Percentiles rank a stretch among this genome's conserved stretches.
These are phyloP conservation scores for Hanseniaspora nectarophila DNA, from an alignment of 805 yeast species.

Conservation along the genomic window DNA sequence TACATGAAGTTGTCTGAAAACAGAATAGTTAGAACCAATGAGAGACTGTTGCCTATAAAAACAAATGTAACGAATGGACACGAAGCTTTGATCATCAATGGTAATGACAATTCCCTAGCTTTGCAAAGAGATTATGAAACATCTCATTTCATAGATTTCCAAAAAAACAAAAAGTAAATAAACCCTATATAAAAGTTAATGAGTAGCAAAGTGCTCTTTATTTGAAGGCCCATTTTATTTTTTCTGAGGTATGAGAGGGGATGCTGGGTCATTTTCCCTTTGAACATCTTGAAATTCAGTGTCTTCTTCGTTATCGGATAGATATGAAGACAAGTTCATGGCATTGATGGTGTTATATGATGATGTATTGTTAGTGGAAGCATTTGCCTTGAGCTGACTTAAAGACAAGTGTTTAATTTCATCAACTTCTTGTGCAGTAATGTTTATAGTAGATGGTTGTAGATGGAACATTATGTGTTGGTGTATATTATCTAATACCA, in stretches of 20 bases:
- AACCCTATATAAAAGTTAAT: too few species aligned
- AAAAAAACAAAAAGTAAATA: conserved; percentile 20
- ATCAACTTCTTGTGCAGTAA: neutral
- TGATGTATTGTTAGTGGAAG: neutral
- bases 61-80: conserved; percentile 24
- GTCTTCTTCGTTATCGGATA: neutral
- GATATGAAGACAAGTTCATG: neutral
- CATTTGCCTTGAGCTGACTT: neutral
- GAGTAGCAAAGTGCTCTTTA: too few species aligned
- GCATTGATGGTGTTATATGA: neutral
- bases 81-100: neutral
- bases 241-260: neutral
- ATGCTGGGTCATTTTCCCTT: neutral
- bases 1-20: conserved; percentile 20
- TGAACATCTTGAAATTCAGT: neutral
- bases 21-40: conserved; percentile 17
- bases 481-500: neutral
- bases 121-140: conserved; percentile 24
- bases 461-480: conserved; percentile 3
- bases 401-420: neutral
- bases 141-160: conserved; percentile 23
- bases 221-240: neutral
- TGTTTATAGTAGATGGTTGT: conserved; percentile 5
- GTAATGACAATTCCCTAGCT: conserved; percentile 23
- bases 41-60: conserved; percentile 24